A percentile compares a stretch with the other conserved stretches of the same genome.
Conservation (phyloP, 495 filamentous ascomycete genomes). For the Platismatia glauca region DNA sequence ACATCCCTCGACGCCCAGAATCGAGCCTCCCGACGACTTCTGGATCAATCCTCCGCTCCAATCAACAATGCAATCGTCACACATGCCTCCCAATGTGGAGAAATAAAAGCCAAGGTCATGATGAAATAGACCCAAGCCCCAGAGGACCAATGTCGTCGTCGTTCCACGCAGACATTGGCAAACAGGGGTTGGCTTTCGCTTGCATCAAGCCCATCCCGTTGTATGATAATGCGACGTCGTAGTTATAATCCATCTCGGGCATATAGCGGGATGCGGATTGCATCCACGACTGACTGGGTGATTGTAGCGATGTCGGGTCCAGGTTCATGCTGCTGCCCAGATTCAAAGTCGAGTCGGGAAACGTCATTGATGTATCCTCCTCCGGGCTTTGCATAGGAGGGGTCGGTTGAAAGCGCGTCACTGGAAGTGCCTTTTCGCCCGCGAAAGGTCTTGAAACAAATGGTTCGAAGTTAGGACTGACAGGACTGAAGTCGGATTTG, state of each 20-base stretch:
- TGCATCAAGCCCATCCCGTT: conserved; percentile 1
- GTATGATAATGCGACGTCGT: background rate
- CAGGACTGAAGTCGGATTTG: conserved; percentile 33
- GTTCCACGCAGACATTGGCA: background rate
- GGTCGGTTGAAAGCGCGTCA: conserved; percentile 12
- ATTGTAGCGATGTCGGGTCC: background rate
- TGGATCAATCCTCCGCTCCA: background rate
- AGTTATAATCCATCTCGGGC: background rate
- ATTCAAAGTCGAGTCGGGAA: background rate
- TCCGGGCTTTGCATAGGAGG: conserved; percentile 6
- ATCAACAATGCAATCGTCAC: background rate
- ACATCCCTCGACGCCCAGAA: background rate
- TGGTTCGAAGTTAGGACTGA: background rate
- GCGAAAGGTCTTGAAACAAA: conserved; percentile 1
- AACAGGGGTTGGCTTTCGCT: background rate
- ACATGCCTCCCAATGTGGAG: background rate
- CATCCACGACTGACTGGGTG: conserved; percentile 6
- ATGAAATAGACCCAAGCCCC: background rate
- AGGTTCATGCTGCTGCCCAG: conserved; percentile 4
- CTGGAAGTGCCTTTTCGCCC: conserved; percentile 2
- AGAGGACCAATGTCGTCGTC: background rate
- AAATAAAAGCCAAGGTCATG: background rate
- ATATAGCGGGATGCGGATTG: background rate
- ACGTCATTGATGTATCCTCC: background rate
- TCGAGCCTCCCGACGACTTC: background rate